Percentiles rank a stretch among this genome's conserved stretches.
Conservation (phyloP, 331 rosid genomes). For the Malus hybrid region DNA sequence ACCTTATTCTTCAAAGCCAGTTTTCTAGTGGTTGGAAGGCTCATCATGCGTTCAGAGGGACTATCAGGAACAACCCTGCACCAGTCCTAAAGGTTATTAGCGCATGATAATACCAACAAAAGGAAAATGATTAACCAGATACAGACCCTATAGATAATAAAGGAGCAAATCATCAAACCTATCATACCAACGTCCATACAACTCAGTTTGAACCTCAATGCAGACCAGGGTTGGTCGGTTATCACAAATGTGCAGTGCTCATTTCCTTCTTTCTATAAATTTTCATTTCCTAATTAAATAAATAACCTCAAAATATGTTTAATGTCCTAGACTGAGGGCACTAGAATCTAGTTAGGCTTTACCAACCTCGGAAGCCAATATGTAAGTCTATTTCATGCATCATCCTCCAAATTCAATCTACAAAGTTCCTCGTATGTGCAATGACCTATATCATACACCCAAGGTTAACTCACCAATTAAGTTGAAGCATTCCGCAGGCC, state of each 20-base stretch:
- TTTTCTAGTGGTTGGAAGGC: conserved; percentile 80
- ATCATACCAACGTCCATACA: not conserved
- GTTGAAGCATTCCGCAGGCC: not conserved
- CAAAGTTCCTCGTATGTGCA: not conserved
- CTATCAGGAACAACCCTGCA: conserved; percentile 64
- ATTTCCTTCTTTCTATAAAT: not conserved
- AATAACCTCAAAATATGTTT: not conserved
- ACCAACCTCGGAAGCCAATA: not conserved
- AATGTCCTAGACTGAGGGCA: not conserved
- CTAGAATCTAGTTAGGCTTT: not conserved
- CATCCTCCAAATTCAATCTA: not conserved
- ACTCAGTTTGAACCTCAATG: not conserved
- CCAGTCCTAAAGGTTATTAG: not conserved
- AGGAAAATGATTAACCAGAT: not conserved
- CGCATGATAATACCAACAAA: not conserved
- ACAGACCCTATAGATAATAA: not conserved
- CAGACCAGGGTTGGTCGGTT: not conserved
- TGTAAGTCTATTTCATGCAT: not conserved
- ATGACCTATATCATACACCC: not conserved
- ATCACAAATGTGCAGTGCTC: not conserved
- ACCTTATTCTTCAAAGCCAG: conserved; percentile 74
- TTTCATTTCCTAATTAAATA: not conserved
- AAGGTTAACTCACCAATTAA: not conserved
- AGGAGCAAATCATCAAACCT: not conserved
- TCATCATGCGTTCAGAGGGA: conserved; percentile 67